Percentiles rank a stretch among this genome's conserved stretches.
phyloP scores from a whole-genome alignment of 768 basidiomycete species.

The Panellus pusillus region DNA sequence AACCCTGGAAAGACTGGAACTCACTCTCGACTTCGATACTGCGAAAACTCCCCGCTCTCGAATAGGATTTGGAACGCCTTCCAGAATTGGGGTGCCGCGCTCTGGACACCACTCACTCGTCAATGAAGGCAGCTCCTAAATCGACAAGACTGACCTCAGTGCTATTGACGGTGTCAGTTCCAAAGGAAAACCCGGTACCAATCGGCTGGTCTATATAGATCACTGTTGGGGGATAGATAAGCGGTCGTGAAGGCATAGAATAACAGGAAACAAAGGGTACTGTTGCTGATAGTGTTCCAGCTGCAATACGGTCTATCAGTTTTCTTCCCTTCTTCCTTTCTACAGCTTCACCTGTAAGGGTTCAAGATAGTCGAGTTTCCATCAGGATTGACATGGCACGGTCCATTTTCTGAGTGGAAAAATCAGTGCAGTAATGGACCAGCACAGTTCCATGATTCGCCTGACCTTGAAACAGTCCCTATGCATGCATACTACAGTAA shows the following conservation, averaged over 20 bases:
- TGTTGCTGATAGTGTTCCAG: slow-evolving; percentile 70
- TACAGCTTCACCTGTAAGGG: slow-evolving; percentile 49
- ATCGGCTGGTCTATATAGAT: slow-evolving; percentile 74
- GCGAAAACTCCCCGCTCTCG: slow-evolving; percentile 51
- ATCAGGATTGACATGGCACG: slow-evolving; percentile 59
- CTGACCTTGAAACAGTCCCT: slow-evolving; percentile 59
- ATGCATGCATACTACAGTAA: background rate
- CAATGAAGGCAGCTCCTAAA: too few relatives aligned
- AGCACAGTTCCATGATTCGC: background rate
- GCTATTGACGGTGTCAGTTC: slow-evolving; percentile 57
- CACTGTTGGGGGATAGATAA: slow-evolving; percentile 37
- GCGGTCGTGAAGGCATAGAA: background rate
- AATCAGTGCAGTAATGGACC: background rate
- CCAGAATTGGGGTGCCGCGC: slow-evolving; percentile 63
- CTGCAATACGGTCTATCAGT: slow-evolving; percentile 28
- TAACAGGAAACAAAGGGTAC: slow-evolving; percentile 33
- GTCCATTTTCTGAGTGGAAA: slow-evolving; percentile 53
- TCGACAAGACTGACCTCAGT: slow-evolving; percentile 29
- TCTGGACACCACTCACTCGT: background rate
- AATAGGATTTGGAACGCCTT: slow-evolving; percentile 63
- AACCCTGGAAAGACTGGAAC: slow-evolving; percentile 16
- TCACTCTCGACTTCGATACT: slow-evolving; percentile 55
- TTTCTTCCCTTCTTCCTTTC: background rate
- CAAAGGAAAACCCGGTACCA: slow-evolving; percentile 64
- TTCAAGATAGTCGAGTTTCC: slow-evolving; percentile 53